Percentiles rank a stretch among this genome's conserved stretches.
These are phyloP conservation scores for Metschnikowia continentalis DNA, from an alignment of 805 yeast species.

Conservation along the genomic window DNA sequence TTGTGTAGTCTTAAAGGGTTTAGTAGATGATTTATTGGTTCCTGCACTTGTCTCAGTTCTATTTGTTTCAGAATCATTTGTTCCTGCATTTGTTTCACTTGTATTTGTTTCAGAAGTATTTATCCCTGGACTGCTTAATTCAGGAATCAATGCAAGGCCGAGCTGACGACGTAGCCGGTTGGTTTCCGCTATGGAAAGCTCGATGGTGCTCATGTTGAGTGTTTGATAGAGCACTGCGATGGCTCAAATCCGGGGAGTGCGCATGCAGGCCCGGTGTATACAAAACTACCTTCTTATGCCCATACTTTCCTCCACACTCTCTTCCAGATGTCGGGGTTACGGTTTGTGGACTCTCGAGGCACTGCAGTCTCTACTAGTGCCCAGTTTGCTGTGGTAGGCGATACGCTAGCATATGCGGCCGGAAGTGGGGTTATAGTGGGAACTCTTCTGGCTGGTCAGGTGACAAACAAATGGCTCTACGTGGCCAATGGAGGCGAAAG, in stretches of 20 bases:
- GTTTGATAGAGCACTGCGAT: neutral
- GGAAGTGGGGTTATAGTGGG: conserved; percentile 59
- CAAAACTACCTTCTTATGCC: neutral
- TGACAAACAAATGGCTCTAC: conserved; percentile 43
- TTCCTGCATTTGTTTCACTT: too few species aligned
- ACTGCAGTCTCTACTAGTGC: conserved; percentile 43
- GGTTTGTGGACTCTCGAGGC: conserved; percentile 30
- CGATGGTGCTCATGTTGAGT: conserved; percentile 9
- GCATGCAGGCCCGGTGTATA: neutral
- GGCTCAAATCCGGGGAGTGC: neutral
- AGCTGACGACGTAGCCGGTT: conserved; percentile 47
- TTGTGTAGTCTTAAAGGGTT: too few species aligned
- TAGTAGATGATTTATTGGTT: too few species aligned
- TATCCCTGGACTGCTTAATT: too few species aligned
- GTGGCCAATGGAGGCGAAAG: conserved; percentile 40
- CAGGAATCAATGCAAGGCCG: conserved; percentile 51
- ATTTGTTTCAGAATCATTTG: too few species aligned
- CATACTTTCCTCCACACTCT: neutral
- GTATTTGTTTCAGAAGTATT: too few species aligned
- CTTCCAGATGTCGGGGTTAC: neutral
- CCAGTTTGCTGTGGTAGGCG: conserved; percentile 37
- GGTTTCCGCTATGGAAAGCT: conserved; percentile 49
- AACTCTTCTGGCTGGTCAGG: conserved; percentile 15
- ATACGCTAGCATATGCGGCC: conserved; percentile 50
- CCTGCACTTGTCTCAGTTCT: too few species aligned